Evolutionary conservation across 2,329 filamentous ascomycete species (phyloP), one percentile per base, ranked within the genome.

Genomic region (Bipolaris sorokiniana): DNA sequence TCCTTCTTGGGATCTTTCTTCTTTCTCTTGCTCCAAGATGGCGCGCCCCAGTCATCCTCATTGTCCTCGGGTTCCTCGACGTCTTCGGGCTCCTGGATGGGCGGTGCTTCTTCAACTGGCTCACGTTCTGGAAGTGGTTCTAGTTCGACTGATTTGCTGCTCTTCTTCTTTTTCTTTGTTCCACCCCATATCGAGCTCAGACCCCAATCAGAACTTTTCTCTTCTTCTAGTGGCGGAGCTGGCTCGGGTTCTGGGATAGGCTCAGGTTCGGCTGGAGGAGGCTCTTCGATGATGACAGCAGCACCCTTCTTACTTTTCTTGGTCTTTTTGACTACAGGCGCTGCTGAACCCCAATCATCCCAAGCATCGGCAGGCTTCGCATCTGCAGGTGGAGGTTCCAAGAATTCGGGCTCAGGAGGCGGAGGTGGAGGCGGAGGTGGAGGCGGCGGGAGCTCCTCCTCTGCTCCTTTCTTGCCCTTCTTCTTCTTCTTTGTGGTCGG

Each of bases 11-110:
- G 67, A 22, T 62, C 63, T 40, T 67, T 79, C 56, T 76, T 66
- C 57, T 70, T 76, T 51, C 71, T 86, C 58, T 83, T 85, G 5
- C 82, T 80, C 49, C 81, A 84, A 31, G 82, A 83, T 79, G 85
- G 87, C 46, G 82, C 81, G 57, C 78, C 81, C 70, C 85, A 85
- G 63, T 85, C 84, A 55, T 83, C 83, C 51, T 84, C 82, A 13
- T 78, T 76, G 26, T 81, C 73, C 55, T 80, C 80, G 2, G 81
- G 79, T 64, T 84, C 82, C 55, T 83, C 80, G 7, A 84, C 75
- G 22, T 72, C 77, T 59, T 80, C 80, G n/a, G 81, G 80, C 54
- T 76, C 74, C 63, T 79, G 77, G 7, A 78, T 63, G 34, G 64
- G 59, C 13, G 68, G 61, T 15, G 59, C 36, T 23, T 72, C 70